Evolutionary conservation across 2,329 filamentous ascomycete genomes (phyloP).

Genomic region (Cladosporium sp.): DNA sequence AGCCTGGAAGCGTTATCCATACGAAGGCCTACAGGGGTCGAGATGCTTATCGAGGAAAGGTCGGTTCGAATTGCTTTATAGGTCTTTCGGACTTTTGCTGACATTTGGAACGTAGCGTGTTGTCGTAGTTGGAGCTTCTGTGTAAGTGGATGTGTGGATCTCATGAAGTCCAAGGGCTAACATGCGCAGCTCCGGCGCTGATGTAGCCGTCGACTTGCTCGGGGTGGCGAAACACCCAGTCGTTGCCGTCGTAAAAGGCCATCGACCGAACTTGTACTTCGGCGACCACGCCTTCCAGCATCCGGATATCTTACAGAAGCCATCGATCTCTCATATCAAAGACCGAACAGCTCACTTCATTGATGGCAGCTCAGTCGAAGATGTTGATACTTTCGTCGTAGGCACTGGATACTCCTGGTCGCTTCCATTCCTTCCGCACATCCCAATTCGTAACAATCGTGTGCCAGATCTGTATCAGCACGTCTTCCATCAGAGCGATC

Average conservation of each 20-base stretch:
- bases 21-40: neutral
- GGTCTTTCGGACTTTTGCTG: constrained; percentile 33
- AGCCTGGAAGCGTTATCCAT: constrained; percentile 15
- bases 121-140: constrained; percentile 64
- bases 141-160: constrained; percentile 33
- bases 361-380: constrained; percentile 55
- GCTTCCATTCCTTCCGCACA: constrained; percentile 59
- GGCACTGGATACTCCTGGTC: constrained; percentile 69
- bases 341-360: constrained; percentile 57
- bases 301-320: constrained; percentile 51
- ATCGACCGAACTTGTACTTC: constrained; percentile 57
- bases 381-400: constrained; percentile 66
- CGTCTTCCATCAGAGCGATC: neutral
- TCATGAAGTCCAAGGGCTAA: neutral
- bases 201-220: constrained; percentile 60
- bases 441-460: constrained; percentile 46
- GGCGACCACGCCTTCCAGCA: constrained; percentile 63
- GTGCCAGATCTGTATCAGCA: neutral
- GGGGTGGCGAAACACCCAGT: constrained; percentile 51
- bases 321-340: constrained; percentile 53
- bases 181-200: constrained; percentile 54
- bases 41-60: neutral
- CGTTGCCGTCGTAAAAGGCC: constrained; percentile 57
- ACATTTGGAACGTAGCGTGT: constrained; percentile 45
- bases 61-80: neutral